Base-by-base conservation (phyloP, 23 red algal genomes). In the Agarophyton chilense region DNA sequence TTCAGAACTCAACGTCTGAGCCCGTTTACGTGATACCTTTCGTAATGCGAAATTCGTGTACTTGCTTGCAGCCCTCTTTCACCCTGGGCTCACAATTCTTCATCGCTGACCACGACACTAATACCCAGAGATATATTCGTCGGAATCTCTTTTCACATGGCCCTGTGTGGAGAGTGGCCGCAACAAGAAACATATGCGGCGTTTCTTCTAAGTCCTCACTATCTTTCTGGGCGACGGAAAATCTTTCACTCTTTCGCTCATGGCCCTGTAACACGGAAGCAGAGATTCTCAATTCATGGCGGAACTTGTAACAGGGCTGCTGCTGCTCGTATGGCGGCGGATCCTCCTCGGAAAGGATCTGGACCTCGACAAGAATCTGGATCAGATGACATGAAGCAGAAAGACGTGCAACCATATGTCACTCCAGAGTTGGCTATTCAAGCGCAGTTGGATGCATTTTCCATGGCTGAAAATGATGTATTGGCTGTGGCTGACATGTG, bases 401-500 rank as follows among this genome's bases (percentile, higher is more conserved):
- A 65, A 33, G 60, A 65, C 16, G 0, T 36, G 25, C 4, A 36
- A 0, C 35, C 68, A 29, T 74, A 46, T 18, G 1, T 74, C 3
- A 74, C 68, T 1, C 41, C 68, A 25, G 68, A 74, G 41, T 19
- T 74, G 24, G 68, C 40, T 43, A 43, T 46, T 43, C 12, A 74
- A 16, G 68, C 68, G 22, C 38, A 46, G 32, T 10, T 24, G 36
- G 41, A 47, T 45, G 68, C 68, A 29, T 46, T 74, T 74, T 43
- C 68, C 16, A 8, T 74, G 39, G 41, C 68, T 74, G 68, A 19
- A 26, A 5, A 49, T 74, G 41, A 74, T 33, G 41, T 74, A 1
- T 18, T 46, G 39, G 43, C 40, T 26, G 73, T 79, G 32, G 86
- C 73, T 57, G 54, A 46, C 5, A 35, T 57, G 32, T 90, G 86